These are phyloP conservation scores for Digitaria exilis DNA, from an alignment of 202 grass and related monocot species.

Conservation along the genomic window DNA sequence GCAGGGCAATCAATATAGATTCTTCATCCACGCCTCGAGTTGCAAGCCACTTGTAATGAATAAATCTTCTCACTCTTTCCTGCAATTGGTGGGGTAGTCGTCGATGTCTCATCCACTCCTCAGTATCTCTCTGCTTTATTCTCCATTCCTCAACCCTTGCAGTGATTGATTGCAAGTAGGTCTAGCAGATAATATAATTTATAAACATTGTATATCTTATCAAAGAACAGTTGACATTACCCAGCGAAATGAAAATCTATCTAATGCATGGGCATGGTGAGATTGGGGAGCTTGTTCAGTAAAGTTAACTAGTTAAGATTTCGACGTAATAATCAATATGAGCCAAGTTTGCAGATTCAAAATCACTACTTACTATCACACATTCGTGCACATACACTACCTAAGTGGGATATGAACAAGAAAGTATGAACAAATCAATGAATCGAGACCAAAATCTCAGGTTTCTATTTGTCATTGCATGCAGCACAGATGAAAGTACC, in stretches of 20 bases:
- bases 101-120: constrained; percentile 96
- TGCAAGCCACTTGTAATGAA: constrained; percentile 98
- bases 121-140: constrained; percentile 87
- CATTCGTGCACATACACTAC: not conserved
- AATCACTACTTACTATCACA: not conserved
- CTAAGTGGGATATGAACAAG: not conserved
- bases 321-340: not conserved
- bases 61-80: constrained; percentile 81
- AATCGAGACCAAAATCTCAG: not conserved
- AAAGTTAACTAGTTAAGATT: not conserved
- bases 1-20: constrained; percentile 72
- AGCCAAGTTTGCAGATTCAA: not conserved
- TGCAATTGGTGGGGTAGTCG: constrained; percentile 66
- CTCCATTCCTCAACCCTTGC: constrained; percentile 96
- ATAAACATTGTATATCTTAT: constrained; percentile 33
- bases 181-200: constrained; percentile 56
- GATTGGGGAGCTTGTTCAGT: not conserved
- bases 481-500: constrained; percentile 52
- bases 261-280: constrained; percentile 9
- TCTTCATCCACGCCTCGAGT: constrained; percentile 92
- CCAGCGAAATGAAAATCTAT: constrained; percentile 1
- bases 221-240: not conserved
- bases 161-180: constrained; percentile 95
- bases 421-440: constrained; percentile 5
- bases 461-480: not conserved